phyloP scores from a whole-genome alignment of 352 stramenopile genomes.

The Globisporangium emineosum region DNA sequence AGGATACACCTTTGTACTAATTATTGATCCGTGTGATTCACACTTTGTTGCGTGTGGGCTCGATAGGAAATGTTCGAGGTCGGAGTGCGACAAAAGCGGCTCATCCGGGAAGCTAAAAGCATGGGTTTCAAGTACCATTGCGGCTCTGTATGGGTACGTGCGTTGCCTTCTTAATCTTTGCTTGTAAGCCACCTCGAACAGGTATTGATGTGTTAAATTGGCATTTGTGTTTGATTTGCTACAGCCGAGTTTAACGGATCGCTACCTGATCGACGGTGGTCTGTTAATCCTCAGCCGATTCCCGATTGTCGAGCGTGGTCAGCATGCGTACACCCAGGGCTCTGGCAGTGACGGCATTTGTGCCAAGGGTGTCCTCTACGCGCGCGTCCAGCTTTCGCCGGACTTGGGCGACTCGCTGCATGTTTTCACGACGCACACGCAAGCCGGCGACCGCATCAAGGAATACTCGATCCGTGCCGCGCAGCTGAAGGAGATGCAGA shows the following conservation, averaged over 20 bases:
- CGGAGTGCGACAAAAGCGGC: slow-evolving; percentile 47
- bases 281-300: slow-evolving; percentile 82
- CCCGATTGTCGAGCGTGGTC: slow-evolving; percentile 68
- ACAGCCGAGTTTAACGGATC: slow-evolving; percentile 42
- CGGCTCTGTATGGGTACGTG: slow-evolving; percentile 57
- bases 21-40: no score
- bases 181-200: not conserved
- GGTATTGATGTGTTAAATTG: not conserved
- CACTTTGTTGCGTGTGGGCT: not conserved
- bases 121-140: slow-evolving; percentile 77
- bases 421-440: slow-evolving; percentile 86
- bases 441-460: slow-evolving; percentile 50
- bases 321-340: slow-evolving; percentile 54
- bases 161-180: not conserved
- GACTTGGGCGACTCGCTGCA: slow-evolving; percentile 67
- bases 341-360: slow-evolving; percentile 68
- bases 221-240: not conserved
- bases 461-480: slow-evolving; percentile 53
- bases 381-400: slow-evolving; percentile 67
- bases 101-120: slow-evolving; percentile 46
- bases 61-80: slow-evolving; percentile 78
- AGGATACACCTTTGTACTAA: no score
- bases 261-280: slow-evolving; percentile 65
- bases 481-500: slow-evolving; percentile 62
- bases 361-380: slow-evolving; percentile 75